Evolutionary conservation across 2,329 filamentous ascomycete species (phyloP).

Genomic region (Teratosphaeria epicoccoides): DNA sequence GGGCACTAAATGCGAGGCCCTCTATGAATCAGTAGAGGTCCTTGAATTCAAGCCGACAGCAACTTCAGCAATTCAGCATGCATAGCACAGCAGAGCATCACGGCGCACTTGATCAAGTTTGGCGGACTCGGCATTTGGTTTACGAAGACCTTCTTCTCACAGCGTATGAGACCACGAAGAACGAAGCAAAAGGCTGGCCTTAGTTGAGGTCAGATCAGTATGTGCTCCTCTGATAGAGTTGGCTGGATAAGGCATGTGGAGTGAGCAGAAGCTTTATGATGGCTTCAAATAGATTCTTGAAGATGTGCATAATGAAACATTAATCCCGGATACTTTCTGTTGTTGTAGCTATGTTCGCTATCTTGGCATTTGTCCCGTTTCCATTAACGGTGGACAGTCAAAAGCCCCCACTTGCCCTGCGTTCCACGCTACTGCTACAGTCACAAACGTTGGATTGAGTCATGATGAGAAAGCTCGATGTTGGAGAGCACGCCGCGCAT

Average conservation of each 20-base stretch:
- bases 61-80: background rate
- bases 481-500: background rate
- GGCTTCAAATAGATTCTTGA: background rate
- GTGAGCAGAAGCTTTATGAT: background rate
- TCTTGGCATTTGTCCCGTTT: too few relatives aligned
- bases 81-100: background rate
- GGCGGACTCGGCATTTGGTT: background rate
- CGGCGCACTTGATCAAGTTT: background rate
- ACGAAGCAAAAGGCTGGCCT: background rate
- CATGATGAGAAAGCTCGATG: background rate
- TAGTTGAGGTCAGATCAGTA: background rate
- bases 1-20: background rate
- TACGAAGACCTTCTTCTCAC: background rate
- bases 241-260: background rate
- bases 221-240: background rate
- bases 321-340: too few relatives aligned
- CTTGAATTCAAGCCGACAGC: background rate
- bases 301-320: too few relatives aligned
- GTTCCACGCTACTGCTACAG: background rate
- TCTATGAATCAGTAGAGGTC: background rate
- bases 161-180: background rate
- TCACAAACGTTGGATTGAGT: background rate
- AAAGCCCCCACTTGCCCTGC: background rate
- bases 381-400: too few relatives aligned
- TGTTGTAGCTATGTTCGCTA: too few relatives aligned